A percentile compares a stretch with the other conserved stretches of the same genome.
Evolutionary conservation across 2,329 filamentous ascomycete genomes (phyloP).

Genomic region (Xylaria sp.): DNA sequence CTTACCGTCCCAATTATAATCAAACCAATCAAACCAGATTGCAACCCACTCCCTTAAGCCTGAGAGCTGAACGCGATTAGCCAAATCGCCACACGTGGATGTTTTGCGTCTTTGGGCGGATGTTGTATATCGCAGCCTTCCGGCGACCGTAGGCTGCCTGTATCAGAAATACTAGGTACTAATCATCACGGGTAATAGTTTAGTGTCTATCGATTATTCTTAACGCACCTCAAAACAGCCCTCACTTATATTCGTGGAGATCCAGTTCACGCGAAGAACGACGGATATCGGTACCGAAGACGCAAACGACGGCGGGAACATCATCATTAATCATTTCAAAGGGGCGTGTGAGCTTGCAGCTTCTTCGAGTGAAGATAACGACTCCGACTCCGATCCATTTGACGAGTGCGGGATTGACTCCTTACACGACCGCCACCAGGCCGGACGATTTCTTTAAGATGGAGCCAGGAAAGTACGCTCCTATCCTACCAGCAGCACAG

Average conservation of each 20-base stretch:
- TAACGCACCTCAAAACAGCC: background rate
- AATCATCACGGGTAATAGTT: background rate
- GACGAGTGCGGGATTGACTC: conserved; percentile 55
- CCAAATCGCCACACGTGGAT: background rate
- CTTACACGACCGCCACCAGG: background rate
- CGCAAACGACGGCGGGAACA: conserved; percentile 16
- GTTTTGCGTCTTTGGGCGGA: background rate
- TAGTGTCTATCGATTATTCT: background rate
- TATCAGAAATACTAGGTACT: background rate
- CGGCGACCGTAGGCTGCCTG: background rate
- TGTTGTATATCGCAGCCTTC: background rate
- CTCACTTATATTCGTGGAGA: conserved; percentile 2
- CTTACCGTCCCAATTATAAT: background rate
- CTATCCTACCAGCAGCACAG: conserved; percentile 18
- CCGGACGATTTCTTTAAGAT: conserved; percentile 1
- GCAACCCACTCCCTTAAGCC: background rate
- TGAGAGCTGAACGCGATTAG: background rate
- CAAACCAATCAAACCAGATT: conserved; percentile 21
- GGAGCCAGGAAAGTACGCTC: conserved; percentile 23
- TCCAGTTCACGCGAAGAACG: conserved; percentile 25
- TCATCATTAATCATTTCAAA: conserved; percentile 5
- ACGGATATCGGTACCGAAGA: conserved; percentile 28
- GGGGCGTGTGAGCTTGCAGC: conserved; percentile 1
- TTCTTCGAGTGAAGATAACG: conserved; percentile 36
- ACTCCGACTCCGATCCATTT: conserved; percentile 74